Conservation (phyloP, 257 asterid genomes). For the Nicotiana sylvestris region DNA sequence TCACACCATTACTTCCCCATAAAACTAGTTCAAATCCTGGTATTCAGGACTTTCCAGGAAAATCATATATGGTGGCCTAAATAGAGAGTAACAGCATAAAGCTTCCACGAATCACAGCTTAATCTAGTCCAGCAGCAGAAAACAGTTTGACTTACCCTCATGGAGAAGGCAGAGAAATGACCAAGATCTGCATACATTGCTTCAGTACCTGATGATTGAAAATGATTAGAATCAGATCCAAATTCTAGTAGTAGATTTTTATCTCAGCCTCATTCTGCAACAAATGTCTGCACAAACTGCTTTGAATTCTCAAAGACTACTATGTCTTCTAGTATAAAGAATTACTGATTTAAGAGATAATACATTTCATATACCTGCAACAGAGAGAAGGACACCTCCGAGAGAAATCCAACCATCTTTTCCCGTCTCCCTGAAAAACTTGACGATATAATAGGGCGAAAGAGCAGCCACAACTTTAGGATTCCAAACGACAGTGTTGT, state of each 20-base stretch:
- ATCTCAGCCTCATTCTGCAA: not conserved
- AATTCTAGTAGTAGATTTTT: not conserved
- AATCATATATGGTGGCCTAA: not conserved
- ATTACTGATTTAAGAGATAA: not conserved
- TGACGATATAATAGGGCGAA: conserved; percentile 32
- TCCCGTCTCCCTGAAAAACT: conserved; percentile 27
- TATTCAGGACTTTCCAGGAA: not conserved
- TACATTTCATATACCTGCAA: conserved; percentile 28
- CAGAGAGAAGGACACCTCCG: conserved; percentile 41
- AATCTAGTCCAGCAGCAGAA: not conserved
- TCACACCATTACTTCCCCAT: not conserved
- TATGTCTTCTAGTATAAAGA: not conserved
- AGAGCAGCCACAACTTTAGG: conserved; percentile 27
- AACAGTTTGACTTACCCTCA: conserved; percentile 9
- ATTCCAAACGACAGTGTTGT: conserved; percentile 32
- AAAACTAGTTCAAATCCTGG: not conserved
- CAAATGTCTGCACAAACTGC: not conserved
- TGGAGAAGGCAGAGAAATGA: conserved; percentile 15
- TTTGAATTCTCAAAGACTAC: not conserved
- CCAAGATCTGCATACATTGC: conserved; percentile 16
- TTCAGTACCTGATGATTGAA: conserved; percentile 9
- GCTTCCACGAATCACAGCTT: not conserved
- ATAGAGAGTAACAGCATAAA: not conserved
- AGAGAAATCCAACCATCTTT: conserved; percentile 37
- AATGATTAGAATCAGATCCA: not conserved